phyloP scores from a whole-genome alignment of 768 basidiomycete genomes.

The Serendipita sp. region DNA sequence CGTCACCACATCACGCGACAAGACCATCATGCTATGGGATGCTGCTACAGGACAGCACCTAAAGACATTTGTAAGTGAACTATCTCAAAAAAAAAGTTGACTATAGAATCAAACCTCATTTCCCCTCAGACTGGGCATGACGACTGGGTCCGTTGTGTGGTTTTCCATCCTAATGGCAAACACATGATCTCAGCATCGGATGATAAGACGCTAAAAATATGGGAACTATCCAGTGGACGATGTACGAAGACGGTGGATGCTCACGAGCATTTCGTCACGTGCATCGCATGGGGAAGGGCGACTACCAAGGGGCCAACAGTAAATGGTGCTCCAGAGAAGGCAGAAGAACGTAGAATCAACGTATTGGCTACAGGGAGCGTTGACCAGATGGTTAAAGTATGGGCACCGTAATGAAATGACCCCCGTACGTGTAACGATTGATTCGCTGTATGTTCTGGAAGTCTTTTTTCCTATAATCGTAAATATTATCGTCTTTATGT shows the following conservation, averaged over 20 bases:
- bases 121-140: conserved; percentile 54
- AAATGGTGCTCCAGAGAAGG: conserved; percentile 17
- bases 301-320: conserved; percentile 17
- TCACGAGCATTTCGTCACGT: conserved; percentile 70
- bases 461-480: neutral
- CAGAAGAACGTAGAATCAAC: conserved; percentile 25
- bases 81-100: conserved; percentile 9
- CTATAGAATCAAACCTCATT: neutral
- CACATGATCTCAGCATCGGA: conserved; percentile 82
- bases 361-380: conserved; percentile 33
- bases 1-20: conserved; percentile 78
- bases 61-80: conserved; percentile 45
- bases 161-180: conserved; percentile 84
- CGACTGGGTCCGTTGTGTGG: conserved; percentile 78
- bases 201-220: conserved; percentile 80
- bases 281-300: conserved; percentile 62
- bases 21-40: conserved; percentile 87
- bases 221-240: conserved; percentile 75
- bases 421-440: neutral
- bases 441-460: neutral
- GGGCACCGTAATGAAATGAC: conserved; percentile 11
- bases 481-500: neutral
- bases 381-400: conserved; percentile 28
- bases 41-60: conserved; percentile 65
- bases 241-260: conserved; percentile 78